These are phyloP conservation scores for Adansonia madagascariensis DNA, from an alignment of 441 rosid genomes.

Conservation along the genomic window DNA sequence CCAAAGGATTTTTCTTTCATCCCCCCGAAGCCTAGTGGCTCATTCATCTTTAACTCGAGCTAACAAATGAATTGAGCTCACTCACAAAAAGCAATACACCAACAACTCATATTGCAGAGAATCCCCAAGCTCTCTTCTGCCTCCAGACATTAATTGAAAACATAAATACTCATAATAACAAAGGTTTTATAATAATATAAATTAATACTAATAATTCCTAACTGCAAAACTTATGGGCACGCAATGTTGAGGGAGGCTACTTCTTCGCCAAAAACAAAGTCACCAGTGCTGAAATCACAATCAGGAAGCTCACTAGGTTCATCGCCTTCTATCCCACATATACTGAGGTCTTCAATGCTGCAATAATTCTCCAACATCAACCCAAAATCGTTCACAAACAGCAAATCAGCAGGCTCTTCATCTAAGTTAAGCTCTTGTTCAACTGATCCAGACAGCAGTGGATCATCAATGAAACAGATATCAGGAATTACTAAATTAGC, in stretches of 20 bases:
- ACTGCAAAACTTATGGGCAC: slow-evolving; percentile 88
- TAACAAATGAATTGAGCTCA: slow-evolving; percentile 25
- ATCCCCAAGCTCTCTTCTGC: slow-evolving; percentile 26
- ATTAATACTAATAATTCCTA: slow-evolving; percentile 37
- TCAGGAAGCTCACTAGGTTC: slow-evolving; percentile 83
- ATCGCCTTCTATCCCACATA: slow-evolving; percentile 50
- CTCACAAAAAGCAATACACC: slow-evolving; percentile 35
- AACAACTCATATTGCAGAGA: slow-evolving; percentile 26
- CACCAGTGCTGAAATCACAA: slow-evolving; percentile 65
- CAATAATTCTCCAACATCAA: slow-evolving; percentile 53
- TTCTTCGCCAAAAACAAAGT: slow-evolving; percentile 53
- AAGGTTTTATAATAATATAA: not conserved
- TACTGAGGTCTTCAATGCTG: slow-evolving; percentile 54
- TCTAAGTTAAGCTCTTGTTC: slow-evolving; percentile 51
- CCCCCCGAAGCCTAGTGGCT: slow-evolving; percentile 11
- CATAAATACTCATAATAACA: not conserved
- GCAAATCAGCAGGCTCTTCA: slow-evolving; percentile 47
- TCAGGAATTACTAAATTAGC: slow-evolving; percentile 57
- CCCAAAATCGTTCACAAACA: slow-evolving; percentile 59
- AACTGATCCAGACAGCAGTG: slow-evolving; percentile 36
- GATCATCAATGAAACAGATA: slow-evolving; percentile 48
- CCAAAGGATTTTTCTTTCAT: slow-evolving; percentile 40
- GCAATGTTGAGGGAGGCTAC: slow-evolving; percentile 58
- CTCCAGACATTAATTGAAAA: slow-evolving; percentile 12
- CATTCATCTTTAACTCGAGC: slow-evolving; percentile 21